Percentiles rank a stretch among this genome's conserved stretches.
phyloP scores from a whole-genome alignment of 2,329 filamentous ascomycete genomes.

The Colletotrichum aenigma region DNA sequence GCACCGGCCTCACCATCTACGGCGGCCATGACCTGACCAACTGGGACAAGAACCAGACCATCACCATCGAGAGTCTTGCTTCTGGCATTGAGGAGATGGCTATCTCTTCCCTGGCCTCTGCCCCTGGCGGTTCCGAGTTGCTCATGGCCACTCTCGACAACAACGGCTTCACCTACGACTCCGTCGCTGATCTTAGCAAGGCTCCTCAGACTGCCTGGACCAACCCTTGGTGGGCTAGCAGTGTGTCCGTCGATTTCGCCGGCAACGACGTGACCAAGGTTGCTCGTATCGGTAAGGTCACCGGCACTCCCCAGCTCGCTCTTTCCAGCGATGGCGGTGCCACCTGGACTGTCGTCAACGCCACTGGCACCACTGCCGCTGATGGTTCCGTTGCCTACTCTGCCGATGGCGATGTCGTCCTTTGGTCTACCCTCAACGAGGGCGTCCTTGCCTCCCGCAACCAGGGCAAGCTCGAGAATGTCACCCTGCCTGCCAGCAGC shows the following conservation, averaged over 20 bases:
- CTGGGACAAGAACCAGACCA: conserved; percentile 54
- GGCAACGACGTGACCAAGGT: conserved; percentile 49
- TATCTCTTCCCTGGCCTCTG: conserved; percentile 52
- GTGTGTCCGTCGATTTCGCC: conserved; percentile 52
- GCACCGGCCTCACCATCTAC: conserved; percentile 60
- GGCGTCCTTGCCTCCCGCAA: conserved; percentile 47
- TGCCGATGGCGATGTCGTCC: conserved; percentile 52
- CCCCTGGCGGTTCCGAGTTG: conserved; percentile 54
- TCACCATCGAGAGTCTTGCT: conserved; percentile 55
- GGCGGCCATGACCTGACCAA: conserved; percentile 59
- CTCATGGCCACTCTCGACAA: conserved; percentile 56
- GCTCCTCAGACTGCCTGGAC: conserved; percentile 50
- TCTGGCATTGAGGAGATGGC: conserved; percentile 60
- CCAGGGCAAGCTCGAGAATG: conserved; percentile 45
- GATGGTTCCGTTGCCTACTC: conserved; percentile 55
- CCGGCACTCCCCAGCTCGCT: conserved; percentile 48
- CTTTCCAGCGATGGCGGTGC: conserved; percentile 54
- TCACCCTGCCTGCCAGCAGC: conserved; percentile 48
- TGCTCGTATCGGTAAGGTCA: conserved; percentile 53
- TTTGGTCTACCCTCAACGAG: conserved; percentile 48
- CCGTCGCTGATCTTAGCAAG: conserved; percentile 38
- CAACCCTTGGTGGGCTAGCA: conserved; percentile 49
- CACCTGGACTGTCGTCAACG: conserved; percentile 52
- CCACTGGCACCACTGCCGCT: conserved; percentile 44
- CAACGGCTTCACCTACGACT: conserved; percentile 54